Base-by-base conservation (phyloP, 2,329 filamentous ascomycete genomes). In the Cordyceps tenuipes region DNA sequence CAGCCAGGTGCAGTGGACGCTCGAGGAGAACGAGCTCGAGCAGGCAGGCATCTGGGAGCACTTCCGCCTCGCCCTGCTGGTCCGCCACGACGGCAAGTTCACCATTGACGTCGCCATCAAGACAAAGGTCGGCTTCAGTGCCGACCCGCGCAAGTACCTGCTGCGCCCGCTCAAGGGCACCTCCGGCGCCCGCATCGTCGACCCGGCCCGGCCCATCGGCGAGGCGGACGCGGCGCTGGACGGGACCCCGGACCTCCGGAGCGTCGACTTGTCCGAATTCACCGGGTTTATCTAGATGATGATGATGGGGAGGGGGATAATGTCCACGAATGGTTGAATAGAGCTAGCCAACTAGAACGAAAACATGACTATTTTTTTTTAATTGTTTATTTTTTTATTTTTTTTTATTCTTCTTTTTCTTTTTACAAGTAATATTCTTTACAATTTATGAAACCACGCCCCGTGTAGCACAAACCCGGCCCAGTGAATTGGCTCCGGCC, bases 41-140 rank as follows among this genome's bases (percentile, higher is more conserved):
- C 53, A 56, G 53, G 43, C 47, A 29, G 53, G 53, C 53, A 31
- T 56, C n/a, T 56, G 53, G 53, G 53, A 47, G 53, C 53, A 56
- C n/a, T 56, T 56, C 5, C 53, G 19, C n/a, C 53, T 56, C 26
- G 53, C 43, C 10, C 53, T 56, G 41, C 53, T 56, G 12, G 53
- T 56, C n/a, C 53, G 53, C 17, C 53, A 56, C 53, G 53, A 56
- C 9, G 53, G 53, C 53, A 36, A 17, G 53, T 56, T 56, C 12
- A 47, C 53, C 12, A 47, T 56, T 2, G 53, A 56, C 43, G 53
- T 56, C 17, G 41, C 12, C 53, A 56, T 56, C 43, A 56, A 56
- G 43, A 56, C 53, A 1, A 56, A 56, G n/a, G 53, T 56, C 10
- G 53, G 53, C 26, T 56, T 56, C 43, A 56, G 53, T n/a, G 41